A percentile compares a stretch with the other conserved stretches of the same genome.
These are phyloP conservation scores for Neoboletus magnificus DNA, from an alignment of 768 basidiomycete species.

Conservation along the genomic window DNA sequence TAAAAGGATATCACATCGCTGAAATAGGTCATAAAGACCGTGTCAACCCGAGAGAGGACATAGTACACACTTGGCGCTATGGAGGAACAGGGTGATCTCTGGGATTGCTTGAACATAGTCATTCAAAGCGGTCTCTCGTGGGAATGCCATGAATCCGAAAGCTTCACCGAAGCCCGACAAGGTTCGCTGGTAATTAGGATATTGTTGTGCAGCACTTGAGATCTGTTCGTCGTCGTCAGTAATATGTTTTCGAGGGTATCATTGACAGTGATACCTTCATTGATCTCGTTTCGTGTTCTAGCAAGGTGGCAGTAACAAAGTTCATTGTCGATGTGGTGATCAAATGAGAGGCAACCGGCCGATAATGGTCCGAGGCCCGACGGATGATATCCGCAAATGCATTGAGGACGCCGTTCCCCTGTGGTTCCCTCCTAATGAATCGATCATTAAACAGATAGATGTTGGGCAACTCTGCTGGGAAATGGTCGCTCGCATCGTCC, in stretches of 20 bases:
- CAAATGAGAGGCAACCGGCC: slow-evolving; percentile 29
- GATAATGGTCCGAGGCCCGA: not conserved
- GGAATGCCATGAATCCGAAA: slow-evolving; percentile 37
- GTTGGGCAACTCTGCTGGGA: slow-evolving; percentile 11
- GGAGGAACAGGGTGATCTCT: slow-evolving; percentile 31
- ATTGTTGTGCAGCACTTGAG: slow-evolving; percentile 23
- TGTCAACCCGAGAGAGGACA: not conserved
- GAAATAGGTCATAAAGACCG: not conserved
- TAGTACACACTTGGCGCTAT: slow-evolving; percentile 36
- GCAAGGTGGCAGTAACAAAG: slow-evolving; percentile 31
- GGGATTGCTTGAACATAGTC: slow-evolving; percentile 33
- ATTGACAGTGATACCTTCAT: slow-evolving; percentile 22
- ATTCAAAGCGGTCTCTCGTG: slow-evolving; percentile 28
- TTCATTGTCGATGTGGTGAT: slow-evolving; percentile 37
- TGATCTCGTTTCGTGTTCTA: slow-evolving; percentile 30
- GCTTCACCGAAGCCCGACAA: slow-evolving; percentile 35
- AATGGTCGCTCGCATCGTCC: slow-evolving; percentile 34
- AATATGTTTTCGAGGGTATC: not conserved
- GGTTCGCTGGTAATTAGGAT: slow-evolving; percentile 24
- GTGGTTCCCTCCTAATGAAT: slow-evolving; percentile 24
- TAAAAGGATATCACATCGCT: slow-evolving; percentile 42
- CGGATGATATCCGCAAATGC: not conserved
- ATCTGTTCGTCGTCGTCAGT: slow-evolving; percentile 4
- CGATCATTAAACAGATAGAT: not conserved
- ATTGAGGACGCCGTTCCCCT: slow-evolving; percentile 16